Conservation (phyloP, 495 filamentous ascomycete genomes). For the Xylaria castorea region DNA sequence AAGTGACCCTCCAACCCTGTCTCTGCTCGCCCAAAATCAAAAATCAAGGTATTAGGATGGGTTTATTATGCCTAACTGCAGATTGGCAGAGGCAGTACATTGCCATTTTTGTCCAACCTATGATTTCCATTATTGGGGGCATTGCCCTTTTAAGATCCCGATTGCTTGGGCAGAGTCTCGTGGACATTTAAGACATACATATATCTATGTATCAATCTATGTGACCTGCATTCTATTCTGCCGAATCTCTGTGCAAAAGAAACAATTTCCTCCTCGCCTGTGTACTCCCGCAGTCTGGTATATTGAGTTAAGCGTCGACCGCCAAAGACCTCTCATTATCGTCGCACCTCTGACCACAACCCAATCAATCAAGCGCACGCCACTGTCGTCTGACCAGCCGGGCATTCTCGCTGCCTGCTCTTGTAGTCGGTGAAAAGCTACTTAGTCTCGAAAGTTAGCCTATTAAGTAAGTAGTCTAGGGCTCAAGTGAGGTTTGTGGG, state of each 20-base stretch:
- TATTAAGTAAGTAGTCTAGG: background rate
- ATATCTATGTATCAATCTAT: background rate
- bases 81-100: constrained; percentile 7
- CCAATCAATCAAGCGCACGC: constrained; percentile 11
- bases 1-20: constrained; percentile 12
- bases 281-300: background rate
- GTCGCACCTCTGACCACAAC: background rate
- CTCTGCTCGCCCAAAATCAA: background rate
- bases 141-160: constrained; percentile 12
- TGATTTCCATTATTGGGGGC: background rate
- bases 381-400: constrained; percentile 19
- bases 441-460: constrained; percentile 1
- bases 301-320: background rate
- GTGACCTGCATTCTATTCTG: constrained; percentile 8
- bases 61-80: constrained; percentile 8
- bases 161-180: constrained; percentile 12
- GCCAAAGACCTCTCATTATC: background rate
- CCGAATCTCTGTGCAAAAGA: background rate
- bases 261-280: background rate
- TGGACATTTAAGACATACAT: constrained; percentile 8
- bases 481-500: constrained; percentile 15
- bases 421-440: background rate
- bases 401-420: constrained; percentile 18
- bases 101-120: background rate
- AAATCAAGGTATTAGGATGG: constrained; percentile 21